Evolutionary conservation across 2,329 filamentous ascomycete genomes (phyloP).

Genomic region (Curvularia spicifera): DNA sequence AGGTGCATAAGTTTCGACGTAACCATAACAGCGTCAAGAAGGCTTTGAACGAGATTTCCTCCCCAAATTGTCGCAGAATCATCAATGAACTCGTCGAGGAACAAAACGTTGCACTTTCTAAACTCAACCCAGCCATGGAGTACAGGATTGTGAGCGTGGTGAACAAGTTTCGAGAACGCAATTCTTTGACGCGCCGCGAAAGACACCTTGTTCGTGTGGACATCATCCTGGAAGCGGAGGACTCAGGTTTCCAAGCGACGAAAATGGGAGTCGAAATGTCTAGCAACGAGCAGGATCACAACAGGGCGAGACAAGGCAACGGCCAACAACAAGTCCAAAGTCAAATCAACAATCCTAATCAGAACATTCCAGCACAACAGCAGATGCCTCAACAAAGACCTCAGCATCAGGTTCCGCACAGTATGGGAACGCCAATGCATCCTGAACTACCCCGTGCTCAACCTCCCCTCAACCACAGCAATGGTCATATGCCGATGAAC

Average conservation of each 20-base stretch:
- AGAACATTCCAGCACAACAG: slow-evolving; percentile 17
- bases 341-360: slow-evolving; percentile 4
- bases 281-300: neutral
- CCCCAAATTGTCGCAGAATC: slow-evolving; percentile 31
- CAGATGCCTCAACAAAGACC: slow-evolving; percentile 8
- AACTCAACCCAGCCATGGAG: slow-evolving; percentile 30
- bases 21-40: slow-evolving; percentile 29
- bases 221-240: slow-evolving; percentile 40
- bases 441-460: slow-evolving; percentile 12
- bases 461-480: slow-evolving; percentile 7
- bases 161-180: slow-evolving; percentile 20
- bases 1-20: slow-evolving; percentile 32
- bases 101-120: slow-evolving; percentile 33
- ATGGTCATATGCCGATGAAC: slow-evolving; percentile 6
- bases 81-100: slow-evolving; percentile 39
- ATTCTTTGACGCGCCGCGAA: slow-evolving; percentile 16
- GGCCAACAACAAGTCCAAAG: slow-evolving; percentile 10
- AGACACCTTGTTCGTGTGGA: slow-evolving; percentile 33
- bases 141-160: slow-evolving; percentile 41
- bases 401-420: slow-evolving; percentile 12
- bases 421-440: slow-evolving; percentile 10
- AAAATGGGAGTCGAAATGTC: slow-evolving; percentile 4
- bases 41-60: slow-evolving; percentile 33
- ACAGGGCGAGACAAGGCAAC: neutral
- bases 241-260: slow-evolving; percentile 23